These are phyloP conservation scores for Avena insularis DNA, from an alignment of 176 grass and related monocot species.

Conservation along the genomic window DNA sequence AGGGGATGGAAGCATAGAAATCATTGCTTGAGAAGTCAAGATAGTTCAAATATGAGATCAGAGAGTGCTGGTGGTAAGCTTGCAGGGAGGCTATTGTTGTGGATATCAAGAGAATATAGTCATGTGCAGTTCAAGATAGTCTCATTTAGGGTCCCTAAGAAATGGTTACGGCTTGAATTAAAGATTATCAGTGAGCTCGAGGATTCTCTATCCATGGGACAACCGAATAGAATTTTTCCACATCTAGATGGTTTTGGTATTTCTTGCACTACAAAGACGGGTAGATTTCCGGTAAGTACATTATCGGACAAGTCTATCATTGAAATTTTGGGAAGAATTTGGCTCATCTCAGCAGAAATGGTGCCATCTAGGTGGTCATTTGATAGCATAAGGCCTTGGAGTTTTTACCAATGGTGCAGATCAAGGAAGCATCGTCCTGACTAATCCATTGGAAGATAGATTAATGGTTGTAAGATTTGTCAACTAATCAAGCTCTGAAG, in stretches of 20 bases:
- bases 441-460: conserved; percentile 75
- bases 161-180: conserved; percentile 78
- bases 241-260: conserved; percentile 52
- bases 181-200: conserved; percentile 69
- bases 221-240: conserved; percentile 69
- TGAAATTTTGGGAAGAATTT: conserved; percentile 71
- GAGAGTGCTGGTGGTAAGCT: conserved; percentile 67
- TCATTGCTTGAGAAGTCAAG: neutral
- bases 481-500: conserved; percentile 68
- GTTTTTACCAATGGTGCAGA: conserved; percentile 57
- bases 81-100: conserved; percentile 70
- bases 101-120: conserved; percentile 72
- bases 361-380: conserved; percentile 72
- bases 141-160: conserved; percentile 54
- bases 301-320: conserved; percentile 79
- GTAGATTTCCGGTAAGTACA: conserved; percentile 66
- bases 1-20: too few relatives aligned
- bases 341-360: conserved; percentile 67
- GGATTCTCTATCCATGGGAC: conserved; percentile 27
- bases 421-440: conserved; percentile 64
- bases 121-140: conserved; percentile 78
- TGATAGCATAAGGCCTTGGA: conserved; percentile 81
- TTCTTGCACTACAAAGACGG: conserved; percentile 56
- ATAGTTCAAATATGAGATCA: conserved; percentile 69
- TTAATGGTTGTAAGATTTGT: conserved; percentile 74